These are phyloP conservation scores for Echium plantagineum DNA, from an alignment of 257 asterid species.

Conservation along the genomic window DNA sequence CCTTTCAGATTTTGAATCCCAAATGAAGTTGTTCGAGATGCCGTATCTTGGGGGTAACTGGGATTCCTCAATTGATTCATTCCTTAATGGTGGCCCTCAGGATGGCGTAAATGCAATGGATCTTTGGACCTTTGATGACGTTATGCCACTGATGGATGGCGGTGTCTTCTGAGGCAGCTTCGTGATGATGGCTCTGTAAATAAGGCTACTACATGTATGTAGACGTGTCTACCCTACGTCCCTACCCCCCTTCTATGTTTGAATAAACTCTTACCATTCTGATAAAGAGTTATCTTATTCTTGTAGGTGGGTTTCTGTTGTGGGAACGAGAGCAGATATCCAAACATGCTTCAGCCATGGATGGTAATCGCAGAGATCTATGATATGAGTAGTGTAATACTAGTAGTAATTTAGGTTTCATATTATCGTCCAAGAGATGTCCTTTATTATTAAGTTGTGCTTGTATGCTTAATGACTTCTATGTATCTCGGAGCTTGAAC, in stretches of 20 bases:
- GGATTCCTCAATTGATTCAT: constrained; percentile 65
- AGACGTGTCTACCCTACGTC: constrained; percentile 10
- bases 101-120: constrained; percentile 48
- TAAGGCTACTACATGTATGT: constrained; percentile 70
- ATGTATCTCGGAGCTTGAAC: neutral
- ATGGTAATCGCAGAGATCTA: constrained; percentile 23
- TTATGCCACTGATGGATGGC: constrained; percentile 37
- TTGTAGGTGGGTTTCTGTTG: constrained; percentile 33
- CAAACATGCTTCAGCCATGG: constrained; percentile 50
- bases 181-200: constrained; percentile 31
- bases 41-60: constrained; percentile 59
- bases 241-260: neutral
- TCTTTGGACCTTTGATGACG: constrained; percentile 71
- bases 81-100: constrained; percentile 51
- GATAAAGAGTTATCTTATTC: neutral
- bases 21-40: constrained; percentile 59
- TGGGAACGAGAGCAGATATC: constrained; percentile 13
- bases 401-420: constrained; percentile 29
- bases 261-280: constrained; percentile 1
- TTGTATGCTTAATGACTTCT: constrained; percentile 18
- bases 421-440: constrained; percentile 16
- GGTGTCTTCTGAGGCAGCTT: constrained; percentile 34
- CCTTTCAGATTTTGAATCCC: constrained; percentile 40
- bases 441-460: constrained; percentile 10
- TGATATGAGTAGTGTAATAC: constrained; percentile 23